Evolutionary conservation across 78 protist genomes (phyloP).

Genomic region (Pelomyxa schiedti): DNA sequence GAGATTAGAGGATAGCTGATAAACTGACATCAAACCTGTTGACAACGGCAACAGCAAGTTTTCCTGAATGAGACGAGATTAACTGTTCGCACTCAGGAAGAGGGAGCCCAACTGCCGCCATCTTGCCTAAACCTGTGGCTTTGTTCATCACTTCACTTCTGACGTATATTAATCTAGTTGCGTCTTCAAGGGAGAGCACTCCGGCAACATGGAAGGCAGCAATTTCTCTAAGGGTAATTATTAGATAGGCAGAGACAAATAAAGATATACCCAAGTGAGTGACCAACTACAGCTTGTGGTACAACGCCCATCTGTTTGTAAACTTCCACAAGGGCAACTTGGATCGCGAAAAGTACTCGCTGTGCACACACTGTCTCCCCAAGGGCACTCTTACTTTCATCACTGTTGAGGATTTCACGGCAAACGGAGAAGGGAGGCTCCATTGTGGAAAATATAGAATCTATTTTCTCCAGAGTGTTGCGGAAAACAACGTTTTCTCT

Average conservation of each 20-base stretch:
- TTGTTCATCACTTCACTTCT: slow-evolving; percentile 30
- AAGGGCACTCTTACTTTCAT: slow-evolving; percentile 1
- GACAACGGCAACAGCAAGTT: slow-evolving; percentile 4
- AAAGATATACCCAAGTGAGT: slow-evolving; percentile 57
- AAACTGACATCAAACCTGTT: slow-evolving; percentile 16
- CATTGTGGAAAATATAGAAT: slow-evolving; percentile 13
- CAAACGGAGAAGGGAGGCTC: slow-evolving; percentile 39
- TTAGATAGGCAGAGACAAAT: too few species aligned
- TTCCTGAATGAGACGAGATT: not conserved
- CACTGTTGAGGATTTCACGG: slow-evolving; percentile 20
- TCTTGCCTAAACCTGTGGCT: slow-evolving; percentile 46
- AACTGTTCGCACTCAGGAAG: not conserved
- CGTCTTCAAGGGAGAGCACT: slow-evolving; percentile 9
- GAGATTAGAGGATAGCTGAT: too few species aligned
- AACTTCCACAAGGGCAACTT: slow-evolving; percentile 19
- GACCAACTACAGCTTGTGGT: slow-evolving; percentile 40
- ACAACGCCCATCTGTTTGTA: slow-evolving; percentile 9
- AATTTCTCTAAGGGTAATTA: too few species aligned
- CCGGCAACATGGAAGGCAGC: slow-evolving; percentile 35
- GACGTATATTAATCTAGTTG: slow-evolving; percentile 9
- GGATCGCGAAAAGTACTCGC: slow-evolving; percentile 47
- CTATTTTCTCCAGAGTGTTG: slow-evolving; percentile 24
- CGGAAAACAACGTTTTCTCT: slow-evolving; percentile 4
- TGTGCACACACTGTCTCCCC: slow-evolving; percentile 45
- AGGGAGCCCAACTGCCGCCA: slow-evolving; percentile 22